Percentiles rank a stretch among this genome's conserved stretches.
Evolutionary conservation across 73 alveolate genomes (phyloP).

Genomic region (Paramecium primaurelia): DNA sequence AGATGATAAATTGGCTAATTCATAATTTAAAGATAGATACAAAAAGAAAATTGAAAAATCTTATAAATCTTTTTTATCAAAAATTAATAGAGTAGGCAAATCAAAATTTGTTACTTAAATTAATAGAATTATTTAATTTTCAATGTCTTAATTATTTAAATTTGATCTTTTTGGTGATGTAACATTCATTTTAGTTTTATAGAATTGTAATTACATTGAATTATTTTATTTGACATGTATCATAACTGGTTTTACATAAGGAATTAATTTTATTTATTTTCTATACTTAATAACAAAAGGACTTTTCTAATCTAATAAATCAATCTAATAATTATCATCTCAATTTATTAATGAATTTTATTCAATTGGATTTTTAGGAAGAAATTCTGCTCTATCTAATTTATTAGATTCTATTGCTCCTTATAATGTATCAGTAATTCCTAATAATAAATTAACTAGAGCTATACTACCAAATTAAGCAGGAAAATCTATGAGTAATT

Average conservation of each 20-base stretch:
- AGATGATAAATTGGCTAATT: not conserved
- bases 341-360: not conserved
- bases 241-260: not conserved
- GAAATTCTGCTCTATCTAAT: slow-evolving; percentile 34
- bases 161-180: slow-evolving; percentile 45
- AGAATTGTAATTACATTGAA: not conserved
- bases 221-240: not conserved
- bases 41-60: not conserved
- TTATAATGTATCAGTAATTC: slow-evolving; percentile 47
- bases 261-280: not conserved
- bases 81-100: not conserved
- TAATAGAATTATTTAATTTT: not conserved
- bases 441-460: slow-evolving; percentile 49
- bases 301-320: not conserved
- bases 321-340: not conserved
- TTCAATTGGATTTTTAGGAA: not conserved
- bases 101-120: not conserved
- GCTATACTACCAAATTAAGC: slow-evolving; percentile 4
- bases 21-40: not conserved
- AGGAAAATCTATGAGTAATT: not conserved
- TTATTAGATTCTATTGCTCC: slow-evolving; percentile 50
- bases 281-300: not conserved
- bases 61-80: not conserved
- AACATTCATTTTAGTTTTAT: not conserved
- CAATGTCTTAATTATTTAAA: slow-evolving; percentile 3